Conservation (phyloP, 179 eudicot species). For the Beta lomatogona region DNA sequence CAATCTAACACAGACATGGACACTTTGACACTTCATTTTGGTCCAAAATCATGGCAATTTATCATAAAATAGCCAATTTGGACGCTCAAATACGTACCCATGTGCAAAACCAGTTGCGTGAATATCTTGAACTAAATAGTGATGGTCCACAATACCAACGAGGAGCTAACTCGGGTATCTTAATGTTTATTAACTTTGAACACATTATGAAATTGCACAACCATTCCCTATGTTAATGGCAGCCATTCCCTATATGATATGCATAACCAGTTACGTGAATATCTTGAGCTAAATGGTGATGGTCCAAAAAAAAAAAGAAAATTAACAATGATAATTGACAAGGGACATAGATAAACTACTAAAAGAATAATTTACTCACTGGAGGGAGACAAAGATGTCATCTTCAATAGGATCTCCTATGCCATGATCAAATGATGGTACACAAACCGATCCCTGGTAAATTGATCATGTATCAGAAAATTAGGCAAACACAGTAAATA, state of each 20-base stretch:
- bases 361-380: conserved; percentile 48
- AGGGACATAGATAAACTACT: neutral
- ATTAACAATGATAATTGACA: neutral
- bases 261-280: conserved; percentile 3
- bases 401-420: conserved; percentile 96
- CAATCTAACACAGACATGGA: too few species aligned
- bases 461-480: conserved; percentile 7
- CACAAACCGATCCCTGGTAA: conserved; percentile 83
- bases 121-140: neutral
- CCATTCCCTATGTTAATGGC: neutral
- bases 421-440: conserved; percentile 96
- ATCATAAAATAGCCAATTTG: too few species aligned
- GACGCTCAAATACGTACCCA: too few species aligned
- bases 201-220: too few species aligned
- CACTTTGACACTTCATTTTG: too few species aligned
- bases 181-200: too few species aligned
- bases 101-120: neutral
- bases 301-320: neutral
- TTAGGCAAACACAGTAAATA: conserved; percentile 6
- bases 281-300: neutral
- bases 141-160: neutral
- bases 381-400: conserved; percentile 79
- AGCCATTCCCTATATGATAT: neutral
- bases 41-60: too few species aligned
- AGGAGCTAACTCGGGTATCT: neutral